phyloP scores from a whole-genome alignment of 805 yeast genomes.

The Saturnispora halmiae region DNA sequence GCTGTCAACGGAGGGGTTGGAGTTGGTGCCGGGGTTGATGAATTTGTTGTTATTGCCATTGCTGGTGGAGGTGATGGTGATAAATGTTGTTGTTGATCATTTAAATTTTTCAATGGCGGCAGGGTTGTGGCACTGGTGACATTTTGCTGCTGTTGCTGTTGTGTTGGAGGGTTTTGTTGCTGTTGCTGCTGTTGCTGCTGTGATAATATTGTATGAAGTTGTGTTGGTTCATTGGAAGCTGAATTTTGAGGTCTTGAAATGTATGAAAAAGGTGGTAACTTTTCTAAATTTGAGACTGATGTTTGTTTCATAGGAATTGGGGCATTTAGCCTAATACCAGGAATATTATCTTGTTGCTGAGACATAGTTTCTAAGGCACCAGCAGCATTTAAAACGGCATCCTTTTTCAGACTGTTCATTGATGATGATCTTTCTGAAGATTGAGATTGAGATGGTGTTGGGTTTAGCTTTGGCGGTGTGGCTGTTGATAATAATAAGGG shows the following conservation, averaged over 20 bases:
- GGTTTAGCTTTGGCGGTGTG: constrained; percentile 27
- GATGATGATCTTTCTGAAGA: constrained; percentile 27
- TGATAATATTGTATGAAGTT: constrained; percentile 13
- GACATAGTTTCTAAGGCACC: constrained; percentile 35
- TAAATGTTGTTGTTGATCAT: constrained; percentile 5
- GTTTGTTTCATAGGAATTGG: constrained; percentile 16
- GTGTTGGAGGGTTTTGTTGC: constrained; percentile 13
- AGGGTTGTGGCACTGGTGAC: too few species aligned
- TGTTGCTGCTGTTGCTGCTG: constrained; percentile 11
- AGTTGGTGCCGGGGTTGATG: constrained; percentile 12
- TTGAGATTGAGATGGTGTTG: constrained; percentile 28
- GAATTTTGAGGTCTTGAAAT: constrained; percentile 10
- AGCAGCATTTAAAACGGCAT: constrained; percentile 31
- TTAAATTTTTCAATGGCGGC: constrained; percentile 7
- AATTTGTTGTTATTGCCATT: constrained; percentile 11
- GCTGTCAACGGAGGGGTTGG: constrained; percentile 6
- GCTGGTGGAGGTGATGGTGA: constrained; percentile 4
- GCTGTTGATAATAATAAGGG: constrained; percentile 51
- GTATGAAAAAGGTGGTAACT: constrained; percentile 23
- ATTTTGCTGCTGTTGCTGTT: constrained; percentile 9
- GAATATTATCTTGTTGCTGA: constrained; percentile 24
- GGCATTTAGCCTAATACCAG: constrained; percentile 27
- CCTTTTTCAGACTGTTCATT: constrained; percentile 23
- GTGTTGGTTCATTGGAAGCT: constrained; percentile 12
- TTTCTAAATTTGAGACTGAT: constrained; percentile 11